Base-by-base conservation (phyloP, 768 basidiomycete genomes). In the Leccinum incarnatum region DNA sequence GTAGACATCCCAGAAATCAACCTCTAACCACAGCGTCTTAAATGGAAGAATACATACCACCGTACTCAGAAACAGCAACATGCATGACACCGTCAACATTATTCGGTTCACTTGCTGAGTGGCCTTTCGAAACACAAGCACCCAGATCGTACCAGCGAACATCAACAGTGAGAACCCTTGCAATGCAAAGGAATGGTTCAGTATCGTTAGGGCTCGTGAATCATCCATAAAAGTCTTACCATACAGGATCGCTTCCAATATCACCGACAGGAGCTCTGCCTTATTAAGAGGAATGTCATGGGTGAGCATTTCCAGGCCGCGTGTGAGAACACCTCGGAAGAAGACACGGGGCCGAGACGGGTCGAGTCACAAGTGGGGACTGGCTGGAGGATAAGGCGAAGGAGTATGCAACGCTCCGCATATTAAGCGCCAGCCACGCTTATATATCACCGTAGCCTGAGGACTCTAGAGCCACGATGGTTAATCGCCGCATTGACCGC, bases 121-220 rank as follows among this genome's bases (percentile, higher is more conserved):
- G 8, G 54, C 36, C 9, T 34, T 61, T 19, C 54, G 54, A 25
- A 48, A 53, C 6, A 58, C 34, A n/a, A 75, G 36, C 1, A 58
- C 64, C 63, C 68, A 71, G 11, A 76, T 46, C 1, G 73, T 72
- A 3, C 62, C 65, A 7, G 66, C 64, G 58, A 74, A 76, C 75
- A 76, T 75, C 40, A 75, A 54, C 27, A 74, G 32, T 5, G 74
- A 76, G 55, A 75, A 73, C 0, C 75, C 75, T 76, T n/a, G 14
- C 23, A 23, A 23, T 23, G 1, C 0, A 14, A 3, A 14, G 50
- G 12, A 25, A 32, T n/a, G 3, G 6, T 3, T 59, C n/a, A 62
- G 37, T 11, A 42, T 19, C 42, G n/a, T 19, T 1, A 42, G 23
- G 25, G 23, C 2, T 21, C 37, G 19, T 11, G 21, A 46, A 27